phyloP scores from a whole-genome alignment of 352 stramenopile genomes.

The Phytophthora gonapodyides region DNA sequence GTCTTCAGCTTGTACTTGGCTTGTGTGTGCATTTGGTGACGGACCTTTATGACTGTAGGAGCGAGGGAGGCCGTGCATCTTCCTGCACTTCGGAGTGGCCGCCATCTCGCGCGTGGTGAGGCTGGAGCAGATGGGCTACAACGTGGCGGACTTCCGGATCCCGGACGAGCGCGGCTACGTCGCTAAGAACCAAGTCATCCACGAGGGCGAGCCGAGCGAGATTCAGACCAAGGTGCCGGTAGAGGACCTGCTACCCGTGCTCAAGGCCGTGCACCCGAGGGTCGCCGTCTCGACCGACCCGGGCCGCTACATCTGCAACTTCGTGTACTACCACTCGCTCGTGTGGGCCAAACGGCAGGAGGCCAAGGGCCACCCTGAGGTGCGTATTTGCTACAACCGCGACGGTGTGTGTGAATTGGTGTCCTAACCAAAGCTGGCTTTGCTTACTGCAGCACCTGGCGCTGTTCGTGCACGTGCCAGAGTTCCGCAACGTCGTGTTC shows the following conservation, averaged over 20 bases:
- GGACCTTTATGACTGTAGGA: slow-evolving; percentile 32
- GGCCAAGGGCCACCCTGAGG: slow-evolving; percentile 35
- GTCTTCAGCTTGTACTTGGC: background rate
- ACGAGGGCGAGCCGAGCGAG: slow-evolving; percentile 43
- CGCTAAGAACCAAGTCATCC: slow-evolving; percentile 58
- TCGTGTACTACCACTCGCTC: slow-evolving; percentile 83
- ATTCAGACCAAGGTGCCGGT: slow-evolving; percentile 62
- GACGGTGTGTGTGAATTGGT: background rate
- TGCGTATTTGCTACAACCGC: slow-evolving; percentile 16
- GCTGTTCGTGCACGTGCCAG: slow-evolving; percentile 81
- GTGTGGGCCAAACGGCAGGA: slow-evolving; percentile 58
- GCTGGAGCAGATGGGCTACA: slow-evolving; percentile 78
- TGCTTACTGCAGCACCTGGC: slow-evolving; percentile 47
- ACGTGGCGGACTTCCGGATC: slow-evolving; percentile 81
- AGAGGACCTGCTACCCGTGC: slow-evolving; percentile 50
- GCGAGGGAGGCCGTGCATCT: slow-evolving; percentile 52
- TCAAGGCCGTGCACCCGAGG: slow-evolving; percentile 39
- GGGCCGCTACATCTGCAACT: slow-evolving; percentile 88
- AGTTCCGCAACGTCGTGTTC: slow-evolving; percentile 58
- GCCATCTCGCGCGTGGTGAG: slow-evolving; percentile 48
- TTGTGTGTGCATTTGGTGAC: background rate
- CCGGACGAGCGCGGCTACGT: slow-evolving; percentile 77
- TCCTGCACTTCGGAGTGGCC: slow-evolving; percentile 77
- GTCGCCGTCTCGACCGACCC: slow-evolving; percentile 70
- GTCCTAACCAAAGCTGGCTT: background rate